Evolutionary conservation across 495 filamentous ascomycete genomes (phyloP).

Genomic region (Penicillium flavigenum): DNA sequence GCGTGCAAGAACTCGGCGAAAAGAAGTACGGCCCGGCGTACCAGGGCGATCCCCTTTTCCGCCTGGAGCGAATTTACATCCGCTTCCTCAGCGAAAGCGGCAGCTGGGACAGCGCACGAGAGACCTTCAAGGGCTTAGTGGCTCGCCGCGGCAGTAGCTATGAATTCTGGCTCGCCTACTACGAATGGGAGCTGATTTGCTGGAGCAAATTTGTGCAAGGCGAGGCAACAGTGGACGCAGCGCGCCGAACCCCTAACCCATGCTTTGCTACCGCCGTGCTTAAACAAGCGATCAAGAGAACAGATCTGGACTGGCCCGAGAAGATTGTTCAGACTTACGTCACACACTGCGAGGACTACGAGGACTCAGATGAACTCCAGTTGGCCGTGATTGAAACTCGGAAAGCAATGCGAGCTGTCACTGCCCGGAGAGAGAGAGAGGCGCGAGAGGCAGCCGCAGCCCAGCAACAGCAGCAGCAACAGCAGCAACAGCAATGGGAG

Average conservation of each 20-base stretch:
- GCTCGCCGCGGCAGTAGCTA: slow-evolving; percentile 68
- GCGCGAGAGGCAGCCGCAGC: slow-evolving; percentile 53
- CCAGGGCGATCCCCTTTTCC: slow-evolving; percentile 80
- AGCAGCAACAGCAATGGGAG: slow-evolving; percentile 23
- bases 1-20: slow-evolving; percentile 73
- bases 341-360: slow-evolving; percentile 84
- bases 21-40: slow-evolving; percentile 73
- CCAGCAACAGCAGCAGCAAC: slow-evolving; percentile 27
- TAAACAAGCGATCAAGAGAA: slow-evolving; percentile 65
- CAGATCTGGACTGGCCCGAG: slow-evolving; percentile 86
- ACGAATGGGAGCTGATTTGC: slow-evolving; percentile 81
- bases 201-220: slow-evolving; percentile 59
- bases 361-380: slow-evolving; percentile 68
- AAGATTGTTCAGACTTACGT: slow-evolving; percentile 79
- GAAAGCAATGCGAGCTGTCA: slow-evolving; percentile 60
- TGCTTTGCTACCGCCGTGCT: slow-evolving; percentile 70
- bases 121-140: slow-evolving; percentile 71
- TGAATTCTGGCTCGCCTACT: slow-evolving; percentile 91
- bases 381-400: slow-evolving; percentile 67
- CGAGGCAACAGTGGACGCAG: slow-evolving; percentile 47
- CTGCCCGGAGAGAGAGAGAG: slow-evolving; percentile 66
- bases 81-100: slow-evolving; percentile 81
- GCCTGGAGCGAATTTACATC: slow-evolving; percentile 86
- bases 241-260: slow-evolving; percentile 52
- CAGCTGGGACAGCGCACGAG: slow-evolving; percentile 63